Evolutionary conservation across 2,329 filamentous ascomycete genomes (phyloP).

Genomic region (Fusarium sp.): DNA sequence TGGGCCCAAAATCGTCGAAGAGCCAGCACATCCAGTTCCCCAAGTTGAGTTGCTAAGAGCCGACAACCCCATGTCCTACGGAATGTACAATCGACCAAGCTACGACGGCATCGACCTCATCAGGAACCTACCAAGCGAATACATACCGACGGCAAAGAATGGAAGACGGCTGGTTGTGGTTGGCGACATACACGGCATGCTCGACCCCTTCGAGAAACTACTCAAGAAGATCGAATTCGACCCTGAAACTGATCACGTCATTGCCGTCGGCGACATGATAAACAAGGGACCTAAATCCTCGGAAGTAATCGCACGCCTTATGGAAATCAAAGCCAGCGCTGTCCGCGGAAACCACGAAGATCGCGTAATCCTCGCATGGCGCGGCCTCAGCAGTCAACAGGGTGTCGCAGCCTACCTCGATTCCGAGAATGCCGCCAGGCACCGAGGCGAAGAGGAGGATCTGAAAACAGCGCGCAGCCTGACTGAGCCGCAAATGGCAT

Average conservation of each 20-base stretch:
- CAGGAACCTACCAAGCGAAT: constrained; percentile 47
- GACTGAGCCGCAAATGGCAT: constrained; percentile 70
- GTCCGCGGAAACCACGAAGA: constrained; percentile 97
- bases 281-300: constrained; percentile 87
- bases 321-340: constrained; percentile 78
- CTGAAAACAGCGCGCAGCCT: constrained; percentile 69
- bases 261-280: constrained; percentile 83
- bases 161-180: constrained; percentile 79
- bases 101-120: constrained; percentile 51
- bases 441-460: constrained; percentile 54
- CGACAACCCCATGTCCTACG: constrained; percentile 57
- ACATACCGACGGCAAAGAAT: constrained; percentile 52
- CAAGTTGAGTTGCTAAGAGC: constrained; percentile 44
- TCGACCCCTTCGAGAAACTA: constrained; percentile 72
- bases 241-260: constrained; percentile 71
- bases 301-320: constrained; percentile 81
- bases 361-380: constrained; percentile 76
- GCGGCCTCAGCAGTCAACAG: constrained; percentile 42
- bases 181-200: constrained; percentile 94
- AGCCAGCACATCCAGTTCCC: constrained; percentile 7
- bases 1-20: constrained; percentile 15
- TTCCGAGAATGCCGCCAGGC: constrained; percentile 42
- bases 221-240: constrained; percentile 76
- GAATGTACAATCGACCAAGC: constrained; percentile 53
- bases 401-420: constrained; percentile 48